Evolutionary conservation across 257 asterid genomes (phyloP), one percentile per base, ranked within the genome.

Genomic region (Ligustrum vulgare): DNA sequence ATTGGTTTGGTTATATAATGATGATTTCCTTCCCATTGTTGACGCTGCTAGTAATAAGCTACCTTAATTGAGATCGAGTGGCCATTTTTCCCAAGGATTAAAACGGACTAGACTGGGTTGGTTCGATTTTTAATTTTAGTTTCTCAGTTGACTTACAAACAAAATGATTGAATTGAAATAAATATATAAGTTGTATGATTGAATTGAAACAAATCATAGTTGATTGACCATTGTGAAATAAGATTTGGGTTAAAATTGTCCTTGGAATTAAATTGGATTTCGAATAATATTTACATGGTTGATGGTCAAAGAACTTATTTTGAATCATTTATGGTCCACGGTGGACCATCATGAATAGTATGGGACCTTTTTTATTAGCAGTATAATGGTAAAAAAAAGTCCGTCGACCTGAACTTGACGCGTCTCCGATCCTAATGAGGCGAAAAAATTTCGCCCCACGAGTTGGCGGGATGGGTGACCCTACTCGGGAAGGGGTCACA

Each of bases 1-100:
- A 39, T 39, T 39, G 15, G 15, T 39, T 39, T 39, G 70, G 82
- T 36, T 28, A 67, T 45, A 67, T 36, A 67, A 51, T 35, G n/a
- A 22, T 23, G 67, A 56, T 56, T 79, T 75, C 69, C 72, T 62
- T 70, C 77, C 10, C 54, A 31, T 51, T 34, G 36, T 11, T 74
- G 64, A 28, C 2, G 15, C 64, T 47, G 67, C 67, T 60, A 9
- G 35, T 23, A 25, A 22, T 60, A 25, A 60, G 8, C 60, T 22
- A 22, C 67, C 15, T 60, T n/a, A n/a, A 23, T 10, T n/a, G n/a
- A 8, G 33, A 58, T 58, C 22, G 65, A 20, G 28, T 58, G 65
- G 33, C 28, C 65, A 2, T n/a, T 22, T 56, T 58, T 22, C 31
- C 20, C 3, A 22, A 8, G 13, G 65, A 23, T 4, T n/a, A 20